These are phyloP conservation scores for Vachellia collinsii DNA, from an alignment of 306 rosid species.

Conservation along the genomic window DNA sequence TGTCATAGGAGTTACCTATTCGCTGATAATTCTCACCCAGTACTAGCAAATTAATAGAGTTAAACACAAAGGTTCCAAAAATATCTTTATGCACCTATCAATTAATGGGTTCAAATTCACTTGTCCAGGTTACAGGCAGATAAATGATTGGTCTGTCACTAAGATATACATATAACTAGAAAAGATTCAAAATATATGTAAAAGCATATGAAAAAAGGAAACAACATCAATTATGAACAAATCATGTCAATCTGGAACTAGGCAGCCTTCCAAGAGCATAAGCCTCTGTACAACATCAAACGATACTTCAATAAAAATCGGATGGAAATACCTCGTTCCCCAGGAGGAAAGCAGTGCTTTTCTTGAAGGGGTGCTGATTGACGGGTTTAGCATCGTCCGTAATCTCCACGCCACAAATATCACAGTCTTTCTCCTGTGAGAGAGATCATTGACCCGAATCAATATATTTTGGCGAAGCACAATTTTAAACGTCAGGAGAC, in stretches of 20 bases:
- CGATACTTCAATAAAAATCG: background rate
- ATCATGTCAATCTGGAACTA: background rate
- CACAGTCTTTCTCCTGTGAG: slow-evolving; percentile 69
- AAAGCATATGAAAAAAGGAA: background rate
- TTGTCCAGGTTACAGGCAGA: slow-evolving; percentile 5
- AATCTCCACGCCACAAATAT: slow-evolving; percentile 94
- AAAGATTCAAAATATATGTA: background rate
- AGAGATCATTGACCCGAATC: slow-evolving; percentile 16
- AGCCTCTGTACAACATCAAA: background rate
- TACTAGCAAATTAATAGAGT: background rate
- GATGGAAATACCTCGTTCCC: slow-evolving; percentile 72
- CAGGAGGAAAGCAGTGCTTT: slow-evolving; percentile 83
- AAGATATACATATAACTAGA: background rate
- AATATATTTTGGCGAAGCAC: background rate
- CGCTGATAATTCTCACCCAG: background rate
- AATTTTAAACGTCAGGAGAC: background rate
- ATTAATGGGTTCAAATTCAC: slow-evolving; percentile 1
- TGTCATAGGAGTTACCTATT: background rate
- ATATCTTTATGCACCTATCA: background rate
- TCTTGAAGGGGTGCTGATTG: slow-evolving; percentile 81
- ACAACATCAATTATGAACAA: background rate
- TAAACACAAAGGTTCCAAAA: background rate
- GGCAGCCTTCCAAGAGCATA: background rate
- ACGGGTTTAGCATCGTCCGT: slow-evolving; percentile 73
- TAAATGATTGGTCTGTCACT: background rate